Evolutionary conservation across 257 asterid species (phyloP).

Genomic region (Solanum chmielewskii): DNA sequence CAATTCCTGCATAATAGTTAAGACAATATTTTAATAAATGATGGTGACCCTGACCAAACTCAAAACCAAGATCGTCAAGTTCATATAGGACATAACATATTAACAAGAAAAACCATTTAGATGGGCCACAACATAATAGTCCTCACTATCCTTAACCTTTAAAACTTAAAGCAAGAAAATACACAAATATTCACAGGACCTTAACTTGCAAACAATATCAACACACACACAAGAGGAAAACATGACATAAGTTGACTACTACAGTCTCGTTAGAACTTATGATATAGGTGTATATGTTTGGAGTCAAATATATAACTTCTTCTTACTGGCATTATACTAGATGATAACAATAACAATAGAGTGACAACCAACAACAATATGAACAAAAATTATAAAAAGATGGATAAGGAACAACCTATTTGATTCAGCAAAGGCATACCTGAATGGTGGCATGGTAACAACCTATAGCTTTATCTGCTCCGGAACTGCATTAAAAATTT

Average conservation of each 20-base stretch:
- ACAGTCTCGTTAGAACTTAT: not conserved
- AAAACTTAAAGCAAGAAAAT: not conserved
- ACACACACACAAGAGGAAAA: not conserved
- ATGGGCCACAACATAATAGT: not conserved
- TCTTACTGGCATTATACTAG: not conserved
- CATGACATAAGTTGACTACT: not conserved
- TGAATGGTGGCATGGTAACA: slow-evolving; percentile 76
- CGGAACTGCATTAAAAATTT: slow-evolving; percentile 29
- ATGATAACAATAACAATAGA: not conserved
- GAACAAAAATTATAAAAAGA: not conserved
- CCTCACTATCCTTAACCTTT: not conserved
- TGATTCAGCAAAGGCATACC: slow-evolving; percentile 21
- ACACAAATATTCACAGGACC: not conserved
- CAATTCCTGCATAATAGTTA: slow-evolving; percentile 53
- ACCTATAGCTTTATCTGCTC: slow-evolving; percentile 63
- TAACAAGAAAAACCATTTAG: not conserved
- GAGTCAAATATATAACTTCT: not conserved
- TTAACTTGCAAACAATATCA: not conserved
- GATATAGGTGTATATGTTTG: not conserved
- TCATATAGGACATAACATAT: not conserved
- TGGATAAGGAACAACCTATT: not conserved
- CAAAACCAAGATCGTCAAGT: not conserved
- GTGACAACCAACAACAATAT: not conserved
- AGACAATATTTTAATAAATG: not conserved
- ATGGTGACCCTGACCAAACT: not conserved